A percentile compares a stretch with the other conserved stretches of the same genome.
phyloP scores from a whole-genome alignment of 441 rosid species.

The Flueggea neowawraea region DNA sequence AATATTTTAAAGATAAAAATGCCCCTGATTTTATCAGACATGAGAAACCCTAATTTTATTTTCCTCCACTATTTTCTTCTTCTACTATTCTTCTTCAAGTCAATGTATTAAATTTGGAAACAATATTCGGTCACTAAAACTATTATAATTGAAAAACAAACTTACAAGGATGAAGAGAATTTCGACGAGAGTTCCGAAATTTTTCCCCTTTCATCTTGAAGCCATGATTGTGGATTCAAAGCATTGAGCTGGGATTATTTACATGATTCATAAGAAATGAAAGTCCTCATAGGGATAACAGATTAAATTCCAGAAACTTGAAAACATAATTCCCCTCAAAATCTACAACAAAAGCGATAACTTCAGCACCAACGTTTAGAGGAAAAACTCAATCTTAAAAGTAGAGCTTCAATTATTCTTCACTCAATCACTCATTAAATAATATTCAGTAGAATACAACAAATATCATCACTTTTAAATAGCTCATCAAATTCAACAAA shows the following conservation, averaged over 20 bases:
- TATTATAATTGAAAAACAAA: constrained; percentile 7
- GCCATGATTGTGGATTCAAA: constrained; percentile 98
- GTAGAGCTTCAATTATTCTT: constrained; percentile 11
- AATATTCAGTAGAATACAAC: constrained; percentile 3
- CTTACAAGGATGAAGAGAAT: constrained; percentile 79
- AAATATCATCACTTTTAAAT: neutral
- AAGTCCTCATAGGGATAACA: constrained; percentile 88
- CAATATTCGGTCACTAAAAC: neutral
- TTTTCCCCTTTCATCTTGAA: constrained; percentile 98
- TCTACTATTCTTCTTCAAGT: no score
- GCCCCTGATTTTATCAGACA: no score
- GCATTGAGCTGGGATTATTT: constrained; percentile 81
- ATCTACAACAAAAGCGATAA: no score
- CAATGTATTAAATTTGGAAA: constrained; percentile 14
- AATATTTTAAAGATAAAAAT: no score
- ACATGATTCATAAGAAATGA: constrained; percentile 77
- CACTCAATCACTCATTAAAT: constrained; percentile 5
- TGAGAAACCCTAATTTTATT: no score
- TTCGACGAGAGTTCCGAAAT: constrained; percentile 50
- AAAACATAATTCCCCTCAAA: constrained; percentile 5
- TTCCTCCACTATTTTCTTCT: no score
- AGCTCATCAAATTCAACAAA: neutral
- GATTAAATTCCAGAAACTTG: constrained; percentile 42
- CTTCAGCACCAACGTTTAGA: no score
- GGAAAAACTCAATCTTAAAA: no score